Conservation (phyloP, 2,329 filamentous ascomycete species). For the Colletotrichum higginsianum region DNA sequence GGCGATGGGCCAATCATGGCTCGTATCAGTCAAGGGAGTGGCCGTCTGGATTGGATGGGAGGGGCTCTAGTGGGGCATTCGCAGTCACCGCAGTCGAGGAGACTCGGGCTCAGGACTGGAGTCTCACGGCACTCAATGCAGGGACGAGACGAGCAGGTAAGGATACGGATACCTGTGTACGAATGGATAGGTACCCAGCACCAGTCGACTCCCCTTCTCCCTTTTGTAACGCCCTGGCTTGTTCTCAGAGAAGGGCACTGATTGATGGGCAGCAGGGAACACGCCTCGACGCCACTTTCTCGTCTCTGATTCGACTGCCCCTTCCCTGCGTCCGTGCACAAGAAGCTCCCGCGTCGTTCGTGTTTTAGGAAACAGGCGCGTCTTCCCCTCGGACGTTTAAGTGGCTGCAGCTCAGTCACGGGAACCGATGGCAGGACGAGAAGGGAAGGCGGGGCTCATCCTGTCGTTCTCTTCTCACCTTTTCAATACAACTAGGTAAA, state of each 20-base stretch:
- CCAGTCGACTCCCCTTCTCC: neutral
- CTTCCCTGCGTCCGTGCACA: conserved; percentile 6
- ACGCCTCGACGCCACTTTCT: conserved; percentile 7
- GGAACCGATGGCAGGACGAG: conserved; percentile 29
- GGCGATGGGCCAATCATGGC: conserved; percentile 27
- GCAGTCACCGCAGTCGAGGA: neutral
- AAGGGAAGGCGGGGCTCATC: conserved; percentile 36
- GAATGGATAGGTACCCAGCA: neutral
- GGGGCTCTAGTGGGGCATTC: neutral
- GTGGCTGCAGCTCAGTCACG: conserved; percentile 41
- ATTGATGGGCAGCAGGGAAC: conserved; percentile 26
- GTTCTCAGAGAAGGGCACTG: conserved; percentile 1
- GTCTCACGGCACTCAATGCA: neutral
- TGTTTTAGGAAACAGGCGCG: conserved; percentile 22
- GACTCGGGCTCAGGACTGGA: neutral
- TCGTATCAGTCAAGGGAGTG: conserved; percentile 15
- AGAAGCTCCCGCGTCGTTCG: conserved; percentile 21
- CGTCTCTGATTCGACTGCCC: neutral
- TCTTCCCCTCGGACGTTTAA: conserved; percentile 25
- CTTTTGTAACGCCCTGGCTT: neutral
- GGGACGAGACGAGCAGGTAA: conserved; percentile 6
- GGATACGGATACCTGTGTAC: too few species aligned
- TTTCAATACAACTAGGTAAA: neutral
- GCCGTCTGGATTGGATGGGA: conserved; percentile 32
- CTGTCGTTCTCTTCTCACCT: neutral